These are phyloP conservation scores for Aspergillus alliaceus DNA, from an alignment of 2,329 filamentous ascomycete genomes.

Conservation along the genomic window DNA sequence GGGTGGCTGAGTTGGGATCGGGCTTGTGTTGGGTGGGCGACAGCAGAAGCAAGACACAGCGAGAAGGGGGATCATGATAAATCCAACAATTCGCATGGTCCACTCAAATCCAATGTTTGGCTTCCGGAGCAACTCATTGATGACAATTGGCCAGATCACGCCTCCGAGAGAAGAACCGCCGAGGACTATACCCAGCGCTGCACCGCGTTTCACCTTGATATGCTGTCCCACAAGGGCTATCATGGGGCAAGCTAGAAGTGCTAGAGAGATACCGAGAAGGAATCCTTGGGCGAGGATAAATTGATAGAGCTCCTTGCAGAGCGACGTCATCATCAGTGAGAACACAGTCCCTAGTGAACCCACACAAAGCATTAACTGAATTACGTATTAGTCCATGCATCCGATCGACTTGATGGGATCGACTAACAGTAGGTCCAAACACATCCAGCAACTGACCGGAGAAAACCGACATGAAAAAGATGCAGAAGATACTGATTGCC, in stretches of 20 bases:
- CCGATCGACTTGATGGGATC: background rate
- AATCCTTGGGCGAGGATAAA: conserved; percentile 42
- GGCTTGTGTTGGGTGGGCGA: conserved; percentile 5
- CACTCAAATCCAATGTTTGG: conserved; percentile 30
- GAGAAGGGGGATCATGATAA: conserved; percentile 42
- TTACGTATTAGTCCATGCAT: background rate
- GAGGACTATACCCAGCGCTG: conserved; percentile 34
- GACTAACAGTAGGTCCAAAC: conserved; percentile 30
- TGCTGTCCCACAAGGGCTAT: conserved; percentile 31
- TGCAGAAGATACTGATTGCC: conserved; percentile 31
- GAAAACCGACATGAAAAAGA: conserved; percentile 29
- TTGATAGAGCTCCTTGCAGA: conserved; percentile 39
- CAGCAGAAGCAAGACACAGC: conserved; percentile 27
- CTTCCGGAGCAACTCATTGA: conserved; percentile 29
- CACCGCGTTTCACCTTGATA: conserved; percentile 29
- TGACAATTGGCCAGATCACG: conserved; percentile 36
- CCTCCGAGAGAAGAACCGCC: conserved; percentile 37
- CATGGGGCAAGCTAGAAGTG: conserved; percentile 30
- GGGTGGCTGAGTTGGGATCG: background rate
- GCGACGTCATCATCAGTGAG: conserved; percentile 37
- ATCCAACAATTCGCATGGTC: conserved; percentile 43
- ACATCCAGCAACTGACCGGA: conserved; percentile 33
- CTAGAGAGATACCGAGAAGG: conserved; percentile 31
- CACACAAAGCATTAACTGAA: conserved; percentile 27
- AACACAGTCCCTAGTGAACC: conserved; percentile 31